Evolutionary conservation across 495 filamentous ascomycete genomes (phyloP).

Genomic region (Cryomyces minteri): DNA sequence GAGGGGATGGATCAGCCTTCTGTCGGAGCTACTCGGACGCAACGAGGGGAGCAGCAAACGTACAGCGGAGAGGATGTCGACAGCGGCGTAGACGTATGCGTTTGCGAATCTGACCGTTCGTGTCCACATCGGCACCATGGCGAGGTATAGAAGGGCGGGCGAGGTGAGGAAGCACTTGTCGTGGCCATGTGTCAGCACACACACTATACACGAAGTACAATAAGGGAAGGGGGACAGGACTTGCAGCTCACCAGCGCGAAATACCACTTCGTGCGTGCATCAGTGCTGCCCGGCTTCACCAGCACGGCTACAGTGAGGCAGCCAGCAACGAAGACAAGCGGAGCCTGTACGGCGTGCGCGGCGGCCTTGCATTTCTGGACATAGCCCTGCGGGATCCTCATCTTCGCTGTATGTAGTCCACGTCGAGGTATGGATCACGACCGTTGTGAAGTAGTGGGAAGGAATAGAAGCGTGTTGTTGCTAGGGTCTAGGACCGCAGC

Average conservation of each 20-base stretch:
- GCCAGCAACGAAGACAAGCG: conserved; percentile 52
- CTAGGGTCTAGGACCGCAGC: no score
- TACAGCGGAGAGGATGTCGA: conserved; percentile 50
- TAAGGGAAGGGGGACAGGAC: no score
- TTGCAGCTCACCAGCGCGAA: conserved; percentile 49
- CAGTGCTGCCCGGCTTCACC: conserved; percentile 40
- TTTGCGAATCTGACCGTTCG: conserved; percentile 63
- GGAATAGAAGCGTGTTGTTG: no score
- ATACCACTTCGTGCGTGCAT: conserved; percentile 54
- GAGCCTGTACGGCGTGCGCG: conserved; percentile 40
- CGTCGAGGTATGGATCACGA: no score
- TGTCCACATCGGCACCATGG: conserved; percentile 69
- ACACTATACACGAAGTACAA: no score
- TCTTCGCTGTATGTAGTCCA: neutral
- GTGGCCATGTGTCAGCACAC: no score
- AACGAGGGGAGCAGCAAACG: neutral
- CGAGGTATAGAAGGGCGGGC: conserved; percentile 67
- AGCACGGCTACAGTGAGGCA: conserved; percentile 59
- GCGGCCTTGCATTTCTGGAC: conserved; percentile 37
- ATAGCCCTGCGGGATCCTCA: conserved; percentile 19
- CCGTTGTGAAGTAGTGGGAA: no score
- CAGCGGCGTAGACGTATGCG: conserved; percentile 57
- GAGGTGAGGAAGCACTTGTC: conserved; percentile 67
- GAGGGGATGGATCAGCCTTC: neutral
- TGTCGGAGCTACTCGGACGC: neutral